Percentiles rank a stretch among this genome's conserved stretches.
phyloP scores from a whole-genome alignment of 176 grass and related monocot species.

The Eremochloa ophiuroides region DNA sequence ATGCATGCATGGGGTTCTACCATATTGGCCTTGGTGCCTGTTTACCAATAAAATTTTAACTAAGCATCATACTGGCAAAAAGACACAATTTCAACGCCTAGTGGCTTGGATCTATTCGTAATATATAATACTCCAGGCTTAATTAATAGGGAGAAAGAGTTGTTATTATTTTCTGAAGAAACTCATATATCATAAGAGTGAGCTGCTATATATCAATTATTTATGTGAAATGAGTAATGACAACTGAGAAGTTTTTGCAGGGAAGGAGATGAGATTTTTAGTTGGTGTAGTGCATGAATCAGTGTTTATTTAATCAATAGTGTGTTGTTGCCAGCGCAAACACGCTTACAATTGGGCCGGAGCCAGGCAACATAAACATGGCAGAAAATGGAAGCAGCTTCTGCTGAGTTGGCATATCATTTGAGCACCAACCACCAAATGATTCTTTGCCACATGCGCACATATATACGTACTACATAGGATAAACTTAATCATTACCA shows the following conservation, averaged over 20 bases:
- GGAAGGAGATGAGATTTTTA: no score
- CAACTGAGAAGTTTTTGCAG: not conserved
- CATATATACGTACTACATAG: not conserved
- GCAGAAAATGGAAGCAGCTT: conserved; percentile 20
- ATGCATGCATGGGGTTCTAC: not conserved
- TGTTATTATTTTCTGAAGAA: not conserved
- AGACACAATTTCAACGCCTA: not conserved
- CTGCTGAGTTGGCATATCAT: conserved; percentile 40
- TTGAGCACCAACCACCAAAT: conserved; percentile 29
- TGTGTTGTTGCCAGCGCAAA: conserved; percentile 24
- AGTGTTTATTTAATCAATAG: not conserved
- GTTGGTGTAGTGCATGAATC: not conserved
- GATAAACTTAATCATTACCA: conserved; percentile 1
- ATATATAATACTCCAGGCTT: not conserved
- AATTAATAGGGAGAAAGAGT: not conserved
- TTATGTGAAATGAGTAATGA: not conserved
- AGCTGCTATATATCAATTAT: not conserved
- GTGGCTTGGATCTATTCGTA: not conserved
- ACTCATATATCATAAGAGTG: not conserved
- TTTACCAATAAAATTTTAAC: not conserved
- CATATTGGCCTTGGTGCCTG: not conserved
- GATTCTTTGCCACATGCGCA: conserved; percentile 24
- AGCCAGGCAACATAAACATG: conserved; percentile 1
- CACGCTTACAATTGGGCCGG: not conserved
- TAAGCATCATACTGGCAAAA: not conserved